Evolutionary conservation across 768 basidiomycete species (phyloP), one percentile per base, ranked within the genome.

Genomic region (Kwoniella pini): DNA sequence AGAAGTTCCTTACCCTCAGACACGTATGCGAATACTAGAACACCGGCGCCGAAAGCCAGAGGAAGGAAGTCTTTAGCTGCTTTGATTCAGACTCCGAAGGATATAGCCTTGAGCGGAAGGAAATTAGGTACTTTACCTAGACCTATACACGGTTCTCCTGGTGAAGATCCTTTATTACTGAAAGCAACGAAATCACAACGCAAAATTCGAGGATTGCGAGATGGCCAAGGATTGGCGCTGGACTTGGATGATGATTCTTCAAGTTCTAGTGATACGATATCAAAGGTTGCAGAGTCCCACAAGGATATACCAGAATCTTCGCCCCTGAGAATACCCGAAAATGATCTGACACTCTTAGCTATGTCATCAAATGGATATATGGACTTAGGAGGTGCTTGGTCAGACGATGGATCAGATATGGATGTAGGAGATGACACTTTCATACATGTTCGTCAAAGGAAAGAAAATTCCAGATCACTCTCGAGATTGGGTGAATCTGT

Each of bases 71-170:
- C 57, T 24, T 24, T 48, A 27, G 49, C 45, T 27, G 33, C 33
- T 7, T 36, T 36, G 33, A 36, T 15, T 7, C 56, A 57, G 55
- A 64, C 62, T 4, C 62, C 62, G 1, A 44, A 33, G 19, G 52
- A 46, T 26, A 12, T 45, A 22, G 62, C 62, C 5, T 45, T 64
- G 7, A 54, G 57, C 24, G 59, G 59, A 4, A 61, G 59, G 27
- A 64, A 43, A 31, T 17, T 64, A 9, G 62, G 62, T 15, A 49
- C 54, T 15, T n/a, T 59, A 11, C 24, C 57, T 3, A 53, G 36
- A 46, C 62, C 62, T 22, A 64, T 64, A 12, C 50, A 54, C n/a
- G 62, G 62, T 1, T 59, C 57, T 60, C 64, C 64, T 5, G 54
- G 59, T 11, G 64, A 65, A 26, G 64, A 65, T 55, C 64, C 64